These are phyloP conservation scores for Septoria linicola DNA, from an alignment of 2,329 filamentous ascomycete genomes.

Conservation along the genomic window DNA sequence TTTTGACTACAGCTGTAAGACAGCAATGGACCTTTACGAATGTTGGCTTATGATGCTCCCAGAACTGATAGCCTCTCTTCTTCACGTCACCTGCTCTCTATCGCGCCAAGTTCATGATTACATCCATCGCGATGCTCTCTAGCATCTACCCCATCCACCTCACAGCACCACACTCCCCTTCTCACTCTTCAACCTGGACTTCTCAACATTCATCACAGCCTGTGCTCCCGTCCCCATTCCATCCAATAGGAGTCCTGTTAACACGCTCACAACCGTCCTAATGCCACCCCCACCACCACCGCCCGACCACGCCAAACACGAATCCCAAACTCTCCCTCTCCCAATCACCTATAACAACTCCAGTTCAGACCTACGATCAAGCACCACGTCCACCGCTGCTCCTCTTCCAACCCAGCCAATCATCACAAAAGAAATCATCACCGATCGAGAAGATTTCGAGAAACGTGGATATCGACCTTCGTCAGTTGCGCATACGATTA, in stretches of 20 bases:
- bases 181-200: neutral
- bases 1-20: no score
- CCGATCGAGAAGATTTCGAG: neutral
- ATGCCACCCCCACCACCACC: neutral
- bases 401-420: neutral
- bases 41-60: no score
- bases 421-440: neutral
- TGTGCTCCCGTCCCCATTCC: neutral
- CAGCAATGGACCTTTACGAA: no score
- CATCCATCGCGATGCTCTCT: neutral
- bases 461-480: neutral
- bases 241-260: neutral
- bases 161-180: neutral
- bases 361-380: neutral
- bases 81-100: no score
- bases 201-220: neutral
- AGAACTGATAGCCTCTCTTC: no score
- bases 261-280: neutral
- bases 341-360: neutral
- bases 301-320: constrained; percentile 3
- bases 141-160: neutral
- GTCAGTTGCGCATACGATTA: neutral
- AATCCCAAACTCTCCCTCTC: constrained; percentile 13
- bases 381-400: neutral
- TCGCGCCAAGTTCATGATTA: no score